Evolutionary conservation across 1,284 basidiomycete species (phyloP).

Genomic region (Farysia itapuensis): DNA sequence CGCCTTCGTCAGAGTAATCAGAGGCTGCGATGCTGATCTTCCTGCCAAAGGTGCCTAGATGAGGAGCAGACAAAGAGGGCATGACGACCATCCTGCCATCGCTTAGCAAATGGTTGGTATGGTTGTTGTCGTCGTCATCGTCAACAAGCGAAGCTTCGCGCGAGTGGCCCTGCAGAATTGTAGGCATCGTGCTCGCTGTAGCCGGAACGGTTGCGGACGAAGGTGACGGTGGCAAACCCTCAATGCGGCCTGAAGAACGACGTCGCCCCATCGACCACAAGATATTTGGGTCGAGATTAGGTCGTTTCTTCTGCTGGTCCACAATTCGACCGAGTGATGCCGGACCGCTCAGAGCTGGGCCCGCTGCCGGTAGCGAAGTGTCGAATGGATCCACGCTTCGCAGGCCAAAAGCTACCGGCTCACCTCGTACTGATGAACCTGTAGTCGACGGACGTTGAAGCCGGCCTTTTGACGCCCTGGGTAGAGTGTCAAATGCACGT

Average conservation of each 20-base stretch:
- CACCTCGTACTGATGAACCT: slow-evolving; percentile 5
- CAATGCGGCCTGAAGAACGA: slow-evolving; percentile 9
- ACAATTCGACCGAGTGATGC: too few species aligned
- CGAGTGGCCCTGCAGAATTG: slow-evolving; percentile 22
- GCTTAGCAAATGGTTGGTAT: too few species aligned
- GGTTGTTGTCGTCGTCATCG: slow-evolving; percentile 1
- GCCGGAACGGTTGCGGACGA: background rate
- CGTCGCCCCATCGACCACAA: slow-evolving; percentile 19
- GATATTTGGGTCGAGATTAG: too few species aligned
- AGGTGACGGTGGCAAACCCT: background rate
- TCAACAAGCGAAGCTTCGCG: slow-evolving; percentile 13
- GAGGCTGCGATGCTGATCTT: too few species aligned
- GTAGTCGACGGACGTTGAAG: slow-evolving; percentile 4
- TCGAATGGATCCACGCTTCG: background rate
- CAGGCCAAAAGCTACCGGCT: slow-evolving; percentile 7
- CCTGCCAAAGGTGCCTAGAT: too few species aligned
- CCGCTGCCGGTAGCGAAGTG: too few species aligned
- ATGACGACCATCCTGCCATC: too few species aligned
- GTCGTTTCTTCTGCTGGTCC: too few species aligned
- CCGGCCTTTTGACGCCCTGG: background rate
- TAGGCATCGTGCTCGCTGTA: slow-evolving; percentile 13
- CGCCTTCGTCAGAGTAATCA: slow-evolving; percentile 1
- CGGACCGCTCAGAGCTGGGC: too few species aligned
- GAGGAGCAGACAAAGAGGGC: too few species aligned
- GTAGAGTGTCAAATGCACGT: slow-evolving; percentile 1